Evolutionary conservation across 192 early-diverging fungal species (phyloP).

Genomic region (Radiomyces spectabilis): DNA sequence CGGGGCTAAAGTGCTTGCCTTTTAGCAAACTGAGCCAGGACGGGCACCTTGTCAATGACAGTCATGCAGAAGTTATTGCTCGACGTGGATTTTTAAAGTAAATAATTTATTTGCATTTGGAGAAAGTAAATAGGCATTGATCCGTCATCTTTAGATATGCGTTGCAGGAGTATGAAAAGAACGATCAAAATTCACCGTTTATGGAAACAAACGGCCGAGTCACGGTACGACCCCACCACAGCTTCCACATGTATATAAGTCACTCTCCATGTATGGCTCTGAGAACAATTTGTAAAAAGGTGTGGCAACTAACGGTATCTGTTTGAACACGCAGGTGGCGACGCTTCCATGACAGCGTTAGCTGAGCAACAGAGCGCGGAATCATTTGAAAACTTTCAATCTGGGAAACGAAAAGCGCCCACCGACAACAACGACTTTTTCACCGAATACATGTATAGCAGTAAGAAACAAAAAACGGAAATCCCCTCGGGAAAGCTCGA

Average conservation of each 20-base stretch:
- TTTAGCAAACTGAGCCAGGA: constrained; percentile 42
- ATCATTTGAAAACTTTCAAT: constrained; percentile 24
- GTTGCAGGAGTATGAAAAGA: neutral
- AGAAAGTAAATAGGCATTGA: neutral
- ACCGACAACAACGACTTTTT: neutral
- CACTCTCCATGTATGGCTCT: constrained; percentile 60
- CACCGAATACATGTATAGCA: constrained; percentile 15
- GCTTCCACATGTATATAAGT: constrained; percentile 71
- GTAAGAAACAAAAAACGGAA: constrained; percentile 7
- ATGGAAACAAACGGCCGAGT: neutral
- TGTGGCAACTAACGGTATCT: neutral
- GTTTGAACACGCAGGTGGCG: constrained; percentile 49
- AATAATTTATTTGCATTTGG: neutral
- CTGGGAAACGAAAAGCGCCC: constrained; percentile 20
- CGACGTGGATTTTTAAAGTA: constrained; percentile 70
- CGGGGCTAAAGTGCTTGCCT: constrained; percentile 81
- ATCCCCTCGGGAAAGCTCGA: constrained; percentile 15
- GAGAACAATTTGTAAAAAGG: neutral
- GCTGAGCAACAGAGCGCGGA: constrained; percentile 30
- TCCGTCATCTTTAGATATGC: neutral
- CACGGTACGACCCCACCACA: constrained; percentile 11
- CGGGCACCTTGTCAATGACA: constrained; percentile 72
- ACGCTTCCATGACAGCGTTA: constrained; percentile 62
- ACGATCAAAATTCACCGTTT: neutral
- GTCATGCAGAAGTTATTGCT: constrained; percentile 86